Base-by-base conservation (phyloP, 1,284 basidiomycete genomes). In the Rhodotorula sp. region DNA sequence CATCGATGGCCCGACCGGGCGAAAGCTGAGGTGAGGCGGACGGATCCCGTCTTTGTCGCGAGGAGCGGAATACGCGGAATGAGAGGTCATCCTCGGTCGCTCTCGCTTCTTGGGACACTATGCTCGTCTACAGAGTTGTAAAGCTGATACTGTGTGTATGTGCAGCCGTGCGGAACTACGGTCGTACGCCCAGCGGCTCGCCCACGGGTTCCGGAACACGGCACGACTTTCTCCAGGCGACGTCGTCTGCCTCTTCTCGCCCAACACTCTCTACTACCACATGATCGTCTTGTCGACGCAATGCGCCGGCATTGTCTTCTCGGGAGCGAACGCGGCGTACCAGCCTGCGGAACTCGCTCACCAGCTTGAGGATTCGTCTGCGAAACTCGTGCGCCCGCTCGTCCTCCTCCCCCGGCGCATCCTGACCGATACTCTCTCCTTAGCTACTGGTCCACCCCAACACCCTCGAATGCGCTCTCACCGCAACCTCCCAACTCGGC, bases 261-360 rank as follows among this genome's bases (percentile, higher is more conserved):
- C 77, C 34, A 78, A 78, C 67, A 61, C 71, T 34, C 62, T 68
- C 52, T 67, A 67, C 62, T 64, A 67, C 59, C 66, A 64, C 60
- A 49, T 48, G 51, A 59, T 63, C n/a, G 66, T 71, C 36, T 24
- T 67, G n/a, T 63, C 66, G 5, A 56, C 48, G 3, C 76, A 76
- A 51, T 77, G 77, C 58, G 76, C 71, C 11, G 77, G 77, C 4
- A 13, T 71, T 32, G 74, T 77, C 24, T 64, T 77, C 30, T 73
- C 70, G 4, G 76, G 74, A 2, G 77, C 77, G n/a, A 77, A 77
- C 57, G 76, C 77, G 0, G 75, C 74, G 17, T 77, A 77, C 61
- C 65, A 67, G 22, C n/a, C 62, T 0, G 29, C 27, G 10, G 76
- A 77, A 49, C 53, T 76, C 30, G 65, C 64, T 19, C 76, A 77